phyloP scores from a whole-genome alignment of 805 yeast genomes.

The Debaryomyces prosopidis region DNA sequence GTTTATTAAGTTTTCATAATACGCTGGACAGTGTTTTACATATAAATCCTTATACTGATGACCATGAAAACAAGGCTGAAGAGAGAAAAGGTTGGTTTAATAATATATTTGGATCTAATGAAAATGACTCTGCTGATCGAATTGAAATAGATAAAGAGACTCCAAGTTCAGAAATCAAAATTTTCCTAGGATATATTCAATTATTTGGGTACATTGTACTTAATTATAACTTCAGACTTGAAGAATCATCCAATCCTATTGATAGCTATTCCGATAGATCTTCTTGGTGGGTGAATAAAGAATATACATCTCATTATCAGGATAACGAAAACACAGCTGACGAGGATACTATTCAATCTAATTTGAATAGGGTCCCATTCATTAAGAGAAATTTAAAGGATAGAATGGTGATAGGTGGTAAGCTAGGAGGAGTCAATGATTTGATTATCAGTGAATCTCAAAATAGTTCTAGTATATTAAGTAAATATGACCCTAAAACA shows the following conservation, averaged over 20 bases:
- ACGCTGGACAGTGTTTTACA: conserved; percentile 12
- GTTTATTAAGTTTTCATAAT: conserved; percentile 23
- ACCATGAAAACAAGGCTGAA: neutral
- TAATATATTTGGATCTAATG: conserved; percentile 11
- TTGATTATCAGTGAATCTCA: conserved; percentile 20
- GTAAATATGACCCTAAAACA: conserved; percentile 7
- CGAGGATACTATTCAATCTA: conserved; percentile 21
- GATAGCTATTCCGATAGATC: conserved; percentile 12
- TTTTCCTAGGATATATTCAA: conserved; percentile 40
- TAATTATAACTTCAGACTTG: conserved; percentile 33
- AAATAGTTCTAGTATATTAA: neutral
- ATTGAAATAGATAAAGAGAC: neutral
- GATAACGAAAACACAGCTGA: conserved; percentile 16
- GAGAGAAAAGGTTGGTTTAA: conserved; percentile 14
- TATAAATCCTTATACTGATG: conserved; percentile 11
- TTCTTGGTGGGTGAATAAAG: conserved; percentile 39
- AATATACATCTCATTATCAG: conserved; percentile 30
- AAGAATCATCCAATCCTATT: conserved; percentile 8
- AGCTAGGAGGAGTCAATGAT: conserved; percentile 38
- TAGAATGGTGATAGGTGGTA: conserved; percentile 30
- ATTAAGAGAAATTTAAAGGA: conserved; percentile 15
- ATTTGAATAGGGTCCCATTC: conserved; percentile 23
- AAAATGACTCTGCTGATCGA: neutral
- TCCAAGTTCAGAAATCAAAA: conserved; percentile 7
- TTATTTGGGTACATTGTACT: conserved; percentile 39